Evolutionary conservation across 2,329 filamentous ascomycete species (phyloP), one percentile per base, ranked within the genome.

Genomic region (Talaromyces sp.): DNA sequence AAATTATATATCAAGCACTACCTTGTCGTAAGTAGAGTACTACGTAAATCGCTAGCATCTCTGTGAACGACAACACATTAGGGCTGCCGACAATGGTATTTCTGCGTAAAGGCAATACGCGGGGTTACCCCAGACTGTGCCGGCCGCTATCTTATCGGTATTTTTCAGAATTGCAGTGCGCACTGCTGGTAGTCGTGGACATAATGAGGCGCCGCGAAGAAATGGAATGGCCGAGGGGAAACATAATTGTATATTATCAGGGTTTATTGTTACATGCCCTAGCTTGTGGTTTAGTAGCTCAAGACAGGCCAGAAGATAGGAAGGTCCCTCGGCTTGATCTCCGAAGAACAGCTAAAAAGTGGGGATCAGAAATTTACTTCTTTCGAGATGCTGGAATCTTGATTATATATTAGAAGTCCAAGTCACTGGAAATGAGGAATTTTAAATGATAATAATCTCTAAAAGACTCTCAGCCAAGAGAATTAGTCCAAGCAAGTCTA

Each of bases 51-150:
- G 10, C 34, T 2, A 34, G 13, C 22, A 27, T 15, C 17, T 1
- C 27, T n/a, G 34, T 27, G 2, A 34, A 11, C 17, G 17, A 54
- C 27, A 34, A 10, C 51, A 5, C 8, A 36, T 56, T 38, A 56
- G 31, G n/a, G 53, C n/a, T 10, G 13, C 27, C 25, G 19, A n/a
- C 27, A 53, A 11, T 19, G n/a, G 29, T 36, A 56, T 25, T 56
- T 36, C 19, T 36, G 19, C n/a, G 31, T 36, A 56, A 38, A 63
- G 22, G 15, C 27, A 38, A 27, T 38, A 29, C 47, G 45, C n/a
- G 45, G 60, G 60, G 47, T 49, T 54, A 51, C 60, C 60, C 45
- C 60, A 54, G 34, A 62, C 60, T 25, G 34, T 47, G 47, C 34
- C 45, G 15, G 47, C 25, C 31, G 47, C 36, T 47, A 38, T 56